A percentile compares a stretch with the other conserved stretches of the same genome.
Conservation (phyloP, 116 monocot genomes). For the Phalaenopsis hybrid region DNA sequence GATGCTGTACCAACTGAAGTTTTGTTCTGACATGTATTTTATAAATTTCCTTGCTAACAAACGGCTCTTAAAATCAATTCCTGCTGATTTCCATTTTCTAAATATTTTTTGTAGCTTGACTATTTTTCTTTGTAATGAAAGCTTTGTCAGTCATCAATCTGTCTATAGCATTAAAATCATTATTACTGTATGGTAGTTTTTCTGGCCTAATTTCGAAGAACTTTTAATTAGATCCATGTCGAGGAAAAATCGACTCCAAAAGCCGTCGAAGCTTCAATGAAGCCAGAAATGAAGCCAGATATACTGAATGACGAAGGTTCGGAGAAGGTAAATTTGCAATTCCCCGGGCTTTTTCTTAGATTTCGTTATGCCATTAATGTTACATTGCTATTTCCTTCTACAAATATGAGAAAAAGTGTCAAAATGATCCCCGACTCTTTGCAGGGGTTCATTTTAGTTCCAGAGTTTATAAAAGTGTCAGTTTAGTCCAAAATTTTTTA, state of each 20-base stretch:
- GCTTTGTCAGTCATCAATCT: background rate
- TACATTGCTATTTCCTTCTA: no score
- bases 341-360: background rate
- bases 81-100: background rate
- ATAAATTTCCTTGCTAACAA: background rate
- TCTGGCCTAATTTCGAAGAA: background rate
- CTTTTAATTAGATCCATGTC: slow-evolving; percentile 8
- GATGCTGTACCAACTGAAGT: background rate
- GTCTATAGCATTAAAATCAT: background rate
- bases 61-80: background rate
- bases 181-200: background rate
- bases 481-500: no score
- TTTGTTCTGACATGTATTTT: background rate
- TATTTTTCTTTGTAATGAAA: background rate
- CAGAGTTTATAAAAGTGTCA: no score
- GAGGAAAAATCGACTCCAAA: slow-evolving; percentile 7
- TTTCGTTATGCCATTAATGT: no score
- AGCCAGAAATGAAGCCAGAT: slow-evolving; percentile 3
- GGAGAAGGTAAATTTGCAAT: background rate
- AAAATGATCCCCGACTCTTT: no score
- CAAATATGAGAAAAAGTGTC: no score
- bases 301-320: background rate
- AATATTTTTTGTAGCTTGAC: background rate
- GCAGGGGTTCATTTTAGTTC: no score
- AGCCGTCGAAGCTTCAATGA: background rate